phyloP scores from a whole-genome alignment of 1,139 yeast genomes.

The Scheffersomyces parashehatae region DNA sequence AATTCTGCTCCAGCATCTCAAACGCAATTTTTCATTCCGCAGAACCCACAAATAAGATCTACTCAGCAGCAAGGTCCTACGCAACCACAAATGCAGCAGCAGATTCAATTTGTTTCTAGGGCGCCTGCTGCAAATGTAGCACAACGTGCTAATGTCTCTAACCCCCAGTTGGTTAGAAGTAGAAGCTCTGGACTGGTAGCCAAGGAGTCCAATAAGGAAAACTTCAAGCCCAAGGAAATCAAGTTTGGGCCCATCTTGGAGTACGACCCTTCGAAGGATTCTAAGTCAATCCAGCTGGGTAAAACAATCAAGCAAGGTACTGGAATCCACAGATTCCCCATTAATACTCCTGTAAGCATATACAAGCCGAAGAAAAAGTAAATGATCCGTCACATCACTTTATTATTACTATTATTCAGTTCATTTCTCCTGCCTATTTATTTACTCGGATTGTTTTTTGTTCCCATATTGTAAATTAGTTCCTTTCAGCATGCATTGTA shows the following conservation, averaged over 20 bases:
- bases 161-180: neutral
- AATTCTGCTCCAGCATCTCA: conserved; percentile 13
- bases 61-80: neutral
- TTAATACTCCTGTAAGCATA: conserved; percentile 34
- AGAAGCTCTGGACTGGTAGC: neutral
- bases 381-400: neutral
- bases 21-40: conserved; percentile 8
- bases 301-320: conserved; percentile 16
- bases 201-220: conserved; percentile 16
- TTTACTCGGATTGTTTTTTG: neutral
- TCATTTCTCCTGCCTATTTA: neutral
- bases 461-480: neutral
- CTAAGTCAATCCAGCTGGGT: conserved; percentile 15
- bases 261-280: conserved; percentile 43
- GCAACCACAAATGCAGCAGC: neutral
- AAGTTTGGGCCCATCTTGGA: conserved; percentile 45
- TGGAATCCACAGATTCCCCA: conserved; percentile 32
- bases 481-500: conserved; percentile 1
- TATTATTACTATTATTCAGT: neutral
- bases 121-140: no score
- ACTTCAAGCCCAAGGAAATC: conserved; percentile 29
- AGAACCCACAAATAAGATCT: neutral
- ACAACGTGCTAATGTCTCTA: no score
- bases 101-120: no score
- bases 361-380: conserved; percentile 35